Percentiles rank a stretch among this genome's conserved stretches.
Evolutionary conservation across 148 eudicot species (phyloP).

Genomic region (Vaccinium vitisidaea): DNA sequence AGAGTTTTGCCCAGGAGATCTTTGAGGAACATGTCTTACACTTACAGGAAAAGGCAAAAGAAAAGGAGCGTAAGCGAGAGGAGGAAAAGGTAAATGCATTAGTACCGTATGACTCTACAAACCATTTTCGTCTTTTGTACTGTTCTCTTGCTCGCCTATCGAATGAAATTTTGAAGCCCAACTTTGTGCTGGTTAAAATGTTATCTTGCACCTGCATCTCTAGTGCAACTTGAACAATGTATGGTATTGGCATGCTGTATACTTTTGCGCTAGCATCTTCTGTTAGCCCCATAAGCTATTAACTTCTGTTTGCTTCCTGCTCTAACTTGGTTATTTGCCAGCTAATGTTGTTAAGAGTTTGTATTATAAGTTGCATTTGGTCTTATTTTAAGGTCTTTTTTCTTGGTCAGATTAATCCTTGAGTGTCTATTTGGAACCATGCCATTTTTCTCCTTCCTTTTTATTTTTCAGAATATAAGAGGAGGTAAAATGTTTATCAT

Average conservation of each 20-base stretch:
- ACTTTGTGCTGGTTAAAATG: background rate
- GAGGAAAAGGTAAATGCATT: conserved; percentile 77
- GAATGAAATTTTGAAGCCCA: background rate
- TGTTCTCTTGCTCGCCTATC: background rate
- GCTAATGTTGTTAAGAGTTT: background rate
- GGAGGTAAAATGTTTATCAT: background rate
- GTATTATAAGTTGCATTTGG: background rate
- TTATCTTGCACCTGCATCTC: background rate
- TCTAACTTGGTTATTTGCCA: background rate
- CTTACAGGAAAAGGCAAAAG: conserved; percentile 85
- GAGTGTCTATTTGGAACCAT: background rate
- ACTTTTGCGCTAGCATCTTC: background rate
- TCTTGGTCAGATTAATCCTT: background rate
- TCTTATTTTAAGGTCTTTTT: background rate
- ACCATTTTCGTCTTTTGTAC: background rate
- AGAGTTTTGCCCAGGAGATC: conserved; percentile 59
- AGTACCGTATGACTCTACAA: background rate
- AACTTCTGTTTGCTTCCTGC: background rate
- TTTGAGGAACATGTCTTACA: conserved; percentile 67
- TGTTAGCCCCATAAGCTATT: background rate
- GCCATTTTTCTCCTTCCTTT: background rate
- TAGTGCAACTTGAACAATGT: background rate
- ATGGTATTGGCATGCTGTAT: background rate
- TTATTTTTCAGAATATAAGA: background rate
- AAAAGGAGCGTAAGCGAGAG: conserved; percentile 91